These are phyloP conservation scores for Hymenoscyphus linearis DNA, from an alignment of 2,329 filamentous ascomycete species.

Conservation along the genomic window DNA sequence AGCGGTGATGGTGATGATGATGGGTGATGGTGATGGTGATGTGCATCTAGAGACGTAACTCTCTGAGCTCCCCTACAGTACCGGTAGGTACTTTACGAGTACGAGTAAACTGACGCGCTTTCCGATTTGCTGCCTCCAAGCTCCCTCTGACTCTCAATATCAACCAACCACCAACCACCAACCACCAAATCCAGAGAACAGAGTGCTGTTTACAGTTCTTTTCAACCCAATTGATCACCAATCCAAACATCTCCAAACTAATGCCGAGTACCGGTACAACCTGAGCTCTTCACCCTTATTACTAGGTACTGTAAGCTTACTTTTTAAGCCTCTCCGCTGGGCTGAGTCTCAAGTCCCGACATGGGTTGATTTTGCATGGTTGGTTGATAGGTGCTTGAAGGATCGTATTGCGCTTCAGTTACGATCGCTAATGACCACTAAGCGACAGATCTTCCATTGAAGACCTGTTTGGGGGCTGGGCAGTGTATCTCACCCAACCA, in stretches of 20 bases:
- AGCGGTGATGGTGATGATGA: background rate
- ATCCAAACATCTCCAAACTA: background rate
- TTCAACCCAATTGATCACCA: background rate
- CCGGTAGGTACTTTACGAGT: too few relatives aligned
- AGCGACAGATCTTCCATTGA: background rate
- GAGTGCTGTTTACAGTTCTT: background rate
- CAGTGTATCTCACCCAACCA: background rate
- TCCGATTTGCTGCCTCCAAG: too few relatives aligned
- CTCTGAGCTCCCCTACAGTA: too few relatives aligned
- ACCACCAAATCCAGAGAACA: too few relatives aligned
- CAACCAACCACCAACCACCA: too few relatives aligned
- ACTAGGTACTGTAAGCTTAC: too few relatives aligned
- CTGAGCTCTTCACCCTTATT: too few relatives aligned
- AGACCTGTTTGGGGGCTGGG: background rate
- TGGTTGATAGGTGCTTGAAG: background rate
- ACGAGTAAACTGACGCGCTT: too few relatives aligned
- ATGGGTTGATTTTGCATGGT: too few relatives aligned
- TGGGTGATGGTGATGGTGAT: too few relatives aligned
- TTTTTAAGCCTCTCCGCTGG: background rate
- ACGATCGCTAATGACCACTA: background rate
- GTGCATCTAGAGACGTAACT: background rate
- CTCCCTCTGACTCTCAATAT: too few relatives aligned
- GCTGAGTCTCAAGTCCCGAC: too few relatives aligned
- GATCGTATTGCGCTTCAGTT: background rate
- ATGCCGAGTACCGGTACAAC: background rate